Evolutionary conservation across 192 early-diverging fungal species (phyloP), one percentile per base, ranked within the genome.

Genomic region (Spizellomyces sp.): DNA sequence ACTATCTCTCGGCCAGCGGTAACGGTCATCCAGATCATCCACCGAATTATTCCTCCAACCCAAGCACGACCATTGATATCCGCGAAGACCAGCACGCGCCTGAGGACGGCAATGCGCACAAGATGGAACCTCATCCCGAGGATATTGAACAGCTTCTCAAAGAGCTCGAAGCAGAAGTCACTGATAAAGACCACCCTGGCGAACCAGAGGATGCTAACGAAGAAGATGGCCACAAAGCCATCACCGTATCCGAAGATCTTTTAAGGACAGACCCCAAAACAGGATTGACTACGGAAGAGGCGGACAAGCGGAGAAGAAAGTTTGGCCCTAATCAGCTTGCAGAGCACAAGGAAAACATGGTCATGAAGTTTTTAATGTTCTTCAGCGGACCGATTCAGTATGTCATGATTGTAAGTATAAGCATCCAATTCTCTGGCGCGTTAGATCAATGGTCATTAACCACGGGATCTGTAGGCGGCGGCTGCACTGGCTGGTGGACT

Each of bases 311-410:
- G 10, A 48, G 36, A 10, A 12, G 14, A 8, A 65, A 72, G 62
- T 66, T 44, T 21, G 66, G 66, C 19, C 66, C 46, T 8, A 68
- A 68, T 48, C 66, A 68, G 42, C 42, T 68, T 12, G 52, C 48
- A 10, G 66, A 68, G 58, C 66, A 56, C 52, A 68, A 68, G 66
- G 66, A 68, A 45, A 95, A 90, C 79, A 93, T 92, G 5, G 70
- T 94, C 54, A 70, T 94, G 62, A 87, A 90, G 83, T 96, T 96
- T 81, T 80, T 95, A 55, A 84, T 86, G 48, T 96, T 78, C 75
- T 83, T 83, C 58, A 9, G 44, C 10, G 76, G 78, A 22, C 66
- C 84, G 48, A 84, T 85, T 43, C 70, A 66, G 19, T 72, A 72
- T 57, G 70, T 72, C 22, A 72, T 72, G 70, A 36, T 65, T 15